Conservation (phyloP, 139 green algal species). For the Chlorella sp. region DNA sequence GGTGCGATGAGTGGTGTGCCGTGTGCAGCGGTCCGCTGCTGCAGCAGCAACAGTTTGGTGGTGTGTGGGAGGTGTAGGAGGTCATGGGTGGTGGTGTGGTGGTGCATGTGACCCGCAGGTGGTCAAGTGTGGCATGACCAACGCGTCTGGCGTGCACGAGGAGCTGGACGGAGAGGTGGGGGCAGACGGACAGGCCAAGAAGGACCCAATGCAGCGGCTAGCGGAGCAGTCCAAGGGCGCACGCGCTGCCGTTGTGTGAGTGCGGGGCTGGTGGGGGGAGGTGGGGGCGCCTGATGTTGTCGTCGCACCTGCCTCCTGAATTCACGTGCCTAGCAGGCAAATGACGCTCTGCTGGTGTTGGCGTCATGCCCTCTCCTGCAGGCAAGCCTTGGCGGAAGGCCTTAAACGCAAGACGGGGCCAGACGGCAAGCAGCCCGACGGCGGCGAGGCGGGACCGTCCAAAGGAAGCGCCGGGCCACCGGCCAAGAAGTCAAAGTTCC, state of each 20-base stretch:
- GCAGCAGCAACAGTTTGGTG: background rate
- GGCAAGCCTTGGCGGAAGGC: background rate
- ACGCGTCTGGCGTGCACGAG: background rate
- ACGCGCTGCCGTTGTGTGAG: background rate
- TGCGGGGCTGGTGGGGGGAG: background rate
- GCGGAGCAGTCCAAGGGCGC: background rate
- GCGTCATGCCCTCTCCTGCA: background rate
- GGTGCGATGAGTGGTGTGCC: background rate
- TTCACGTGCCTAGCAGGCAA: no score
- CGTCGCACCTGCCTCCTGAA: no score
- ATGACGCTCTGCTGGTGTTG: background rate
- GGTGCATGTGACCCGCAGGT: background rate
- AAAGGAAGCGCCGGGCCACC: no score
- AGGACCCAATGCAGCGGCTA: background rate
- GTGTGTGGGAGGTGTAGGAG: no score
- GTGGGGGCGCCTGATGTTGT: background rate
- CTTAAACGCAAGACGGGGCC: background rate
- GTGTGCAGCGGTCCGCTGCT: background rate
- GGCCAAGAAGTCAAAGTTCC: no score
- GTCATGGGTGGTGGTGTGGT: no score
- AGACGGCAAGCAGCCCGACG: background rate
- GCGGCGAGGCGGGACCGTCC: no score
- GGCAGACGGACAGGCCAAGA: background rate
- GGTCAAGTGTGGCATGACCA: background rate
- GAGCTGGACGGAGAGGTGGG: background rate